These are phyloP conservation scores for Trichocladium antarcticum DNA, from an alignment of 495 filamentous ascomycete genomes.

Conservation along the genomic window DNA sequence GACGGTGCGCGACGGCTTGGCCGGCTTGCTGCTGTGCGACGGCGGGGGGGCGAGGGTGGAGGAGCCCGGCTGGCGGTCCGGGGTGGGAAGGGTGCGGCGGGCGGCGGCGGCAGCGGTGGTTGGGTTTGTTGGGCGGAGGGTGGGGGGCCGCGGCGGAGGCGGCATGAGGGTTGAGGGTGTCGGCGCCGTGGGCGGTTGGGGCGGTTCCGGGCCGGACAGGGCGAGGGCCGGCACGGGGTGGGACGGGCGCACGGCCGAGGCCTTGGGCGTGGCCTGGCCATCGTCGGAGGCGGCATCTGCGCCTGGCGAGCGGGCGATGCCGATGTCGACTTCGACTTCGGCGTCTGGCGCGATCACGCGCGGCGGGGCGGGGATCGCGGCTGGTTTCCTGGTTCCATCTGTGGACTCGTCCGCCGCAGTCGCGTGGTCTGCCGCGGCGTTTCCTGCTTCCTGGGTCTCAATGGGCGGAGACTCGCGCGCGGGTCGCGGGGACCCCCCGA, in stretches of 20 bases:
- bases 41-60: slow-evolving; percentile 37
- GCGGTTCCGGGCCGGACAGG: slow-evolving; percentile 27
- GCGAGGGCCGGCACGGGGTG: slow-evolving; percentile 30
- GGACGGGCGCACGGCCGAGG: slow-evolving; percentile 8
- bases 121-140: slow-evolving; percentile 19
- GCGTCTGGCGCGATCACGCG: slow-evolving; percentile 1
- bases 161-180: slow-evolving; percentile 21
- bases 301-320: background rate
- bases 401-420: too few relatives aligned
- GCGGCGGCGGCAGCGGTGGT: slow-evolving; percentile 27
- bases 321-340: slow-evolving; percentile 1
- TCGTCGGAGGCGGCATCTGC: slow-evolving; percentile 17
- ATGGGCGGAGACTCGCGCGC: too few relatives aligned
- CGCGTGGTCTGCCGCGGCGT: slow-evolving; percentile 4
- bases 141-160: slow-evolving; percentile 21
- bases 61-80: slow-evolving; percentile 27
- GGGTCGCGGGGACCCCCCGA: slow-evolving; percentile 22
- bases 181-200: slow-evolving; percentile 23
- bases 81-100: slow-evolving; percentile 20
- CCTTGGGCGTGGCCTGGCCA: slow-evolving; percentile 36
- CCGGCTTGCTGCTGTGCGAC: slow-evolving; percentile 35
- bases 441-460: too few relatives aligned
- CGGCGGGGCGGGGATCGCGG: slow-evolving; percentile 14
- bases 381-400: too few relatives aligned
- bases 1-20: slow-evolving; percentile 47